A percentile compares a stretch with the other conserved stretches of the same genome.
Evolutionary conservation across 768 basidiomycete species (phyloP).

Genomic region (Hypholoma fasciculare): DNA sequence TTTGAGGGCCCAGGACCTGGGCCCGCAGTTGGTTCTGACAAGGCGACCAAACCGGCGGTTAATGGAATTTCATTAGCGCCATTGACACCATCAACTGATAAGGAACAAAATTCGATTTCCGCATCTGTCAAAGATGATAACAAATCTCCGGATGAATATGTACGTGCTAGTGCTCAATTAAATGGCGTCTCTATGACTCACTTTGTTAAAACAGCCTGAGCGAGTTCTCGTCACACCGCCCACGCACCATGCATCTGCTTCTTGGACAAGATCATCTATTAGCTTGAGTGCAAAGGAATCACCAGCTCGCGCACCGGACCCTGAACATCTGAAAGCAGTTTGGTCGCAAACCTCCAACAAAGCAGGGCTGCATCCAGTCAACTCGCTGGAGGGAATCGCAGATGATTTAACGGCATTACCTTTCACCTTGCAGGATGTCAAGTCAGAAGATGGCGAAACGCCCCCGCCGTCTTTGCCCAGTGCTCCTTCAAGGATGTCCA

Average conservation of each 20-base stretch:
- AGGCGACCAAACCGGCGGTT: conserved; percentile 2
- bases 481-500: conserved; percentile 72
- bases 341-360: conserved; percentile 82
- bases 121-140: conserved; percentile 41
- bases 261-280: conserved; percentile 59
- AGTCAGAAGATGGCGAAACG: conserved; percentile 83
- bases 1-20: background rate
- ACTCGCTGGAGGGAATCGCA: conserved; percentile 82
- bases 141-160: conserved; percentile 56
- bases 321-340: conserved; percentile 82
- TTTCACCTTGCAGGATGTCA: conserved; percentile 81
- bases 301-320: conserved; percentile 68
- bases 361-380: conserved; percentile 63
- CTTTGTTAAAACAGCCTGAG: conserved; percentile 33
- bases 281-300: conserved; percentile 66
- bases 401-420: conserved; percentile 82
- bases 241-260: conserved; percentile 34
- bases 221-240: conserved; percentile 49
- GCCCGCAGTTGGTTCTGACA: background rate
- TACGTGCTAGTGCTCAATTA: conserved; percentile 29
- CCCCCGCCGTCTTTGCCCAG: conserved; percentile 63
- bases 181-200: conserved; percentile 10
- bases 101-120: conserved; percentile 9
- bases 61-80: background rate
- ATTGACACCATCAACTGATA: conserved; percentile 3